Base-by-base conservation (phyloP, 2,329 filamentous ascomycete species). In the Aspergillus ochraceus region DNA sequence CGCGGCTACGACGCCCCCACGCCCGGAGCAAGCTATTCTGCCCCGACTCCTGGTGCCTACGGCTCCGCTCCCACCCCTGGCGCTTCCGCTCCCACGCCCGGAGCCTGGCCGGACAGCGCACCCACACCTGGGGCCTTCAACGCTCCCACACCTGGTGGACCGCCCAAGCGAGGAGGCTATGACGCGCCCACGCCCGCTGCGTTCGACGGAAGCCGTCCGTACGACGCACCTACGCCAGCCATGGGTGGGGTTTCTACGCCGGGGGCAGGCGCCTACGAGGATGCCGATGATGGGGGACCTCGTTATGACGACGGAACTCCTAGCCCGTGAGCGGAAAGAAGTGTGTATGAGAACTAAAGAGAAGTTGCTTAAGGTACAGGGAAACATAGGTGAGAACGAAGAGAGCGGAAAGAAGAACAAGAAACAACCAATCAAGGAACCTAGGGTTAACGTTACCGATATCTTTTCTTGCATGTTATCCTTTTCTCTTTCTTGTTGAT, bases 1-100 rank as follows among this genome's bases (percentile, higher is more conserved):
- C 65, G 71, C 49, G 72, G 84, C 0, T 91, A 90, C 66, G 90
- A 94, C 66, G 90, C 90, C 3, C 90, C 90, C 0, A 92, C 90
- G 0, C 90, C 89, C 0, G 89, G 88, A 2, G 88, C 85, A 6
- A 70, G 75, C 53, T 88, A 90, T 58, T 83, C 85, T 6, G 89
- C 88, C 2, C 87, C 88, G 1, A 90, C 88, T 0, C 88, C 88
- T 1, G 87, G 86, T 76, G 51, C 84, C 79, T 58, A 77, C 51
- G 72, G 68, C 14, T 65, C 66, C 39, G 90, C 89, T 17, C 88
- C 89, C 0, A 92, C 90, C 0, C 90, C 90, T 0, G 88, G 86
- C 26, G 88, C 86, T 0, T 86, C 83, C 53, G 86, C 85, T n/a
- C 79, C 82, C 11, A 84, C 82, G 52, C 81, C 71, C 65, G 79